Evolutionary conservation across 2,329 filamentous ascomycete species (phyloP), one percentile per base, ranked within the genome.

Genomic region (Xylariaceae sp.): DNA sequence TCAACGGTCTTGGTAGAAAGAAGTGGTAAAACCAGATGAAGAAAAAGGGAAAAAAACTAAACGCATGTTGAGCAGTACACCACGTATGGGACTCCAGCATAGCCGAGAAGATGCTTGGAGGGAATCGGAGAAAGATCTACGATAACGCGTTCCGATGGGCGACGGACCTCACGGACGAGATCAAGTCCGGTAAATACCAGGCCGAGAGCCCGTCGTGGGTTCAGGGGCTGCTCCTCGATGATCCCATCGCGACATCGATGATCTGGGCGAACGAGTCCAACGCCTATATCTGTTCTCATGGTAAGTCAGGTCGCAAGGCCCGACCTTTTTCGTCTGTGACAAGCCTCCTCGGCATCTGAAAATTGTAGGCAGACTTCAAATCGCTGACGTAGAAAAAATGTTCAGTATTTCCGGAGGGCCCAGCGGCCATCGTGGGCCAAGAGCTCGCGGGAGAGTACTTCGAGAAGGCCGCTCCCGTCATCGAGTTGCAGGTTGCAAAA

Each of bases 41-140:
- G 21, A 24, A 24, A 7, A n/a, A n/a, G n/a, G n/a, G n/a, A n/a
- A n/a, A n/a, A n/a, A n/a, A n/a, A n/a, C n/a, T n/a, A n/a, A n/a
- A n/a, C n/a, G n/a, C n/a, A n/a, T n/a, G n/a, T n/a, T n/a, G n/a
- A n/a, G n/a, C n/a, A 50, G 48, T 88, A 29, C 84, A 88, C 54
- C 72, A 81, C 41, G 75, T 86, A 12, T 88, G 83, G 83, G 84
- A 88, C 55, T 77, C 73, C 37, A 75, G 73, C 49, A 86, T 87
- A 46, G 71, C 77, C 1, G 80, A 84, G 62, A 75, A 80, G 54
- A 62, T 76, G 52, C 65, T 82, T 1, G 80, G 80, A 2, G 75
- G 70, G n/a, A 56, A 65, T 30, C 62, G 66, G 27, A 62, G 74
- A 54, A 59, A 66, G 61, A 59, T 71, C 1, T 76, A 72, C 42